Evolutionary conservation across 148 eudicot species (phyloP), one percentile per base, ranked within the genome.

Genomic region (Beta vulgaris): DNA sequence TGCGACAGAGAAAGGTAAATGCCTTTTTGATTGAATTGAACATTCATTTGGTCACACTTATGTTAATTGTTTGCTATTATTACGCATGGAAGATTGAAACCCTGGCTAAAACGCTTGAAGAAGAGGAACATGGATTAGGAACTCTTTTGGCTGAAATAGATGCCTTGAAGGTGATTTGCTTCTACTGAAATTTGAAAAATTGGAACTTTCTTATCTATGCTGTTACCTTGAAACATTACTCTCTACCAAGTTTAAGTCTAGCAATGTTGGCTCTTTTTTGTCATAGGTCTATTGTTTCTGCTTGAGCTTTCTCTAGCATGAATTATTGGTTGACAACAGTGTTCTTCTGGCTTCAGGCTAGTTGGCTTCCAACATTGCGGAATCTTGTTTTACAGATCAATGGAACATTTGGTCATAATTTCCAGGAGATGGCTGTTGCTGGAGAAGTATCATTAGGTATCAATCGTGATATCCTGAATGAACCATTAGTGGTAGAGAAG

Each of bases 401-500:
- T 73, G 90, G 84, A 78, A 92, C 97, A 35, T 95, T 95, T 75
- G 83, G 99, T 74, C 86, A 78, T 61, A 95, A 95, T 78, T 95
- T 95, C 75, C 93, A 87, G 82, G 93, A 95, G 81, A 95, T 95
- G 99, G 99, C 99, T 32, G 94, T 95, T 76, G 97, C 99, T 18
- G 99, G 99, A 75, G 99, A 95, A 87, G 99, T 95, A 71, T 86
- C 86, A 54, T 82, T 95, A 75, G 99, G 98, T 90, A 88, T 71
- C 21, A 25, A 77, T 32, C 19, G 34, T 18, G 19, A 32, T 37
- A 16, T 64, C 14, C 13, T 68, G 12, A 35, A 59, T 37, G 18
- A 19, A 49, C 16, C 12, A 53, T 28, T 80, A 68, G 44, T 37
- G 28, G 25, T n/a, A 31, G 49, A 44, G 32, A 34, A 11, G 58